A percentile compares a stretch with the other conserved stretches of the same genome.
These are phyloP conservation scores for Amphicarpaea edgeworthii DNA, from an alignment of 306 rosid species.

Conservation along the genomic window DNA sequence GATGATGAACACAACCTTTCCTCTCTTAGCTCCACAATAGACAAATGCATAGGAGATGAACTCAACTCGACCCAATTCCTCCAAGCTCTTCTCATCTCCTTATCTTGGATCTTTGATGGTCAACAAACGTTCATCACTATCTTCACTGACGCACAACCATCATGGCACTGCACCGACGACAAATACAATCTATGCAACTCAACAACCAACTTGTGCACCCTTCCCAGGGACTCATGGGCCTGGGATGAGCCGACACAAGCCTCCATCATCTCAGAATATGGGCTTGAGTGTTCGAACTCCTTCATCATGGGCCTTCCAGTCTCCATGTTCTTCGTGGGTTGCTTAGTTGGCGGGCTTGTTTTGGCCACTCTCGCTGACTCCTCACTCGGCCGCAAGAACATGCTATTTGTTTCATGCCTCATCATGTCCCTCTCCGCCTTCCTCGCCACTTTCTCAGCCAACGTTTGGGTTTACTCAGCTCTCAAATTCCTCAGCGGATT, in stretches of 20 bases:
- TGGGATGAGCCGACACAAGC: constrained; percentile 9
- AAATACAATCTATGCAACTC: background rate
- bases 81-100: constrained; percentile 10
- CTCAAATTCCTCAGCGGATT: no score
- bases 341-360: constrained; percentile 23
- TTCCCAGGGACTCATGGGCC: constrained; percentile 26
- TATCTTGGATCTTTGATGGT: constrained; percentile 33
- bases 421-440: no score
- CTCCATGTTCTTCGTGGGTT: constrained; percentile 20
- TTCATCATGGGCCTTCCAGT: background rate
- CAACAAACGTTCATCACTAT: constrained; percentile 38
- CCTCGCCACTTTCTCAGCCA: no score
- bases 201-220: background rate
- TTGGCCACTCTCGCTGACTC: background rate
- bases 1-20: background rate
- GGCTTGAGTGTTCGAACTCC: background rate
- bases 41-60: no score
- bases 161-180: constrained; percentile 28
- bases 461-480: no score
- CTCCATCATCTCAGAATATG: constrained; percentile 32
- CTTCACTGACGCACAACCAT: constrained; percentile 34
- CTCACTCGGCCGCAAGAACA: no score
- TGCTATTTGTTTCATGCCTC: no score
- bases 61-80: background rate
- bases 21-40: background rate